Conservation (phyloP, 2,329 filamentous ascomycete genomes). For the Laburnicola sp. region DNA sequence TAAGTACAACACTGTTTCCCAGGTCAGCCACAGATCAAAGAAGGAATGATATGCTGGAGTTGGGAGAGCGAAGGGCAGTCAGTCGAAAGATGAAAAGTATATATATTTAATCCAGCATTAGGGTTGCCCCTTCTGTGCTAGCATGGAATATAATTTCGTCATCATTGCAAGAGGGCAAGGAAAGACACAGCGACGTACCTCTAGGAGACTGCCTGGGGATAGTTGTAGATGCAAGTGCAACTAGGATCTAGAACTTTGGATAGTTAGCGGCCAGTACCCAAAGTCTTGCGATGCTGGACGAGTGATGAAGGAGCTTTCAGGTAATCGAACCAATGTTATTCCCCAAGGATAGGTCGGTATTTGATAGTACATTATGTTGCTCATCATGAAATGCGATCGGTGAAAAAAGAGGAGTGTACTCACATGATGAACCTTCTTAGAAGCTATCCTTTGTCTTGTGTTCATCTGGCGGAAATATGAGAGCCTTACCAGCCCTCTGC, state of each 20-base stretch:
- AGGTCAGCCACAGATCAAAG: not conserved
- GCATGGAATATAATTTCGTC: slow-evolving; percentile 44
- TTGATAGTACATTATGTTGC: slow-evolving; percentile 46
- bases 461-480: not conserved
- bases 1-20: not conserved
- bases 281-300: not conserved
- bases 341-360: slow-evolving; percentile 44
- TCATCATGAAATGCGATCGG: slow-evolving; percentile 33
- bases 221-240: not conserved
- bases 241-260: not conserved
- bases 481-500: too few relatives aligned
- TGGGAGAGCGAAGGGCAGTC: slow-evolving; percentile 17
- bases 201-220: not conserved
- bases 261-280: slow-evolving; percentile 8
- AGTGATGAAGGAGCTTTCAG: slow-evolving; percentile 26
- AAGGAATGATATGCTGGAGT: not conserved
- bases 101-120: slow-evolving; percentile 40
- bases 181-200: slow-evolving; percentile 8
- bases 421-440: not conserved
- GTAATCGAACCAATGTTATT: slow-evolving; percentile 47
- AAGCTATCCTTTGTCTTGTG: not conserved
- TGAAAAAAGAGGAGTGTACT: not conserved
- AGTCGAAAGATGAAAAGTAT: slow-evolving; percentile 49
- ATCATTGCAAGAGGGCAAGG: slow-evolving; percentile 31
- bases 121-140: slow-evolving; percentile 42